These are phyloP conservation scores for Fusarium pseudonygamai DNA, from an alignment of 2,329 filamentous ascomycete species.

Conservation along the genomic window DNA sequence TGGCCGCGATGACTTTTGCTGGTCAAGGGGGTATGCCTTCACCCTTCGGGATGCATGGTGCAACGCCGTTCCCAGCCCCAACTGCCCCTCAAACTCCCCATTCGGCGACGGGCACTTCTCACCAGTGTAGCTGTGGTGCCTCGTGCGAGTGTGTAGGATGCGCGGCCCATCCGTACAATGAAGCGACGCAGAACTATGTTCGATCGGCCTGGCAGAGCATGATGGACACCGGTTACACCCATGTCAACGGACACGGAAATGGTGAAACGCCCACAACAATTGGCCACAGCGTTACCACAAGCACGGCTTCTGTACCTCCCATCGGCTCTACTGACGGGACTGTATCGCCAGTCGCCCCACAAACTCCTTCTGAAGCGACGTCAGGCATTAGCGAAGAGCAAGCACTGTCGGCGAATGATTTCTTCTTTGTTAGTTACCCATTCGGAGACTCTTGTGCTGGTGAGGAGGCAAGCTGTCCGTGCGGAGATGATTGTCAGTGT, in stretches of 20 bases:
- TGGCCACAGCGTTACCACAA: constrained; percentile 23
- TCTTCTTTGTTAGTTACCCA: constrained; percentile 68
- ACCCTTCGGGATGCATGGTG: constrained; percentile 39
- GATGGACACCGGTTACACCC: constrained; percentile 44
- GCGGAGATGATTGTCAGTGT: constrained; percentile 68
- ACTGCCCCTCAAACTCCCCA: constrained; percentile 28
- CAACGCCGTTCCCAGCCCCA: constrained; percentile 33
- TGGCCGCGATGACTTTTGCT: constrained; percentile 53
- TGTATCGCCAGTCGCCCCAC: constrained; percentile 52
- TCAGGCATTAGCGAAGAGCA: constrained; percentile 60
- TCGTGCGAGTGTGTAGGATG: constrained; percentile 75
- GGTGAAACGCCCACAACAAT: constrained; percentile 32
- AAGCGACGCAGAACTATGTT: constrained; percentile 65
- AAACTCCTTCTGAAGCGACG: constrained; percentile 59
- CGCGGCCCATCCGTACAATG: constrained; percentile 73
- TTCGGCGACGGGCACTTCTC: constrained; percentile 47
- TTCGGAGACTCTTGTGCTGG: constrained; percentile 60
- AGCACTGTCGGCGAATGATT: constrained; percentile 61
- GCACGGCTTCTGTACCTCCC: constrained; percentile 21
- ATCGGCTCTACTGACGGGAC: constrained; percentile 39
- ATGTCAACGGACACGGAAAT: constrained; percentile 39
- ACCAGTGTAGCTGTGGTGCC: constrained; percentile 70
- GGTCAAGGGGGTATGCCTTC: constrained; percentile 45
- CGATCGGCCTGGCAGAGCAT: constrained; percentile 58
- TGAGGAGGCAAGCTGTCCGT: constrained; percentile 61